phyloP scores from a whole-genome alignment of 176 grass and related monocot genomes.

The Oryza rufipogon region DNA sequence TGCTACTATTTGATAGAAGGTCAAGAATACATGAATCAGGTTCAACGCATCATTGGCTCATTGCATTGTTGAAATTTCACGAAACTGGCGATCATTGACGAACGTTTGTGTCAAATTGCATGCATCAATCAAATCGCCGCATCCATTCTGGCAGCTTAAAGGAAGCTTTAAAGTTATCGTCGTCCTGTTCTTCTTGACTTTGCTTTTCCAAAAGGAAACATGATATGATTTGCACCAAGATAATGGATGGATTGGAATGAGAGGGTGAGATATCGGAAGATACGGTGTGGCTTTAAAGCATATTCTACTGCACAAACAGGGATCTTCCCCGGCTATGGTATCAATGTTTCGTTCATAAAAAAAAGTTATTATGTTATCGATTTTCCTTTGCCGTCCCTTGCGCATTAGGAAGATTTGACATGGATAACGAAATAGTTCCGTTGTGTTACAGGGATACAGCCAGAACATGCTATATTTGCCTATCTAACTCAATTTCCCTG shows the following conservation, averaged over 20 bases:
- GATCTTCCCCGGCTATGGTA: background rate
- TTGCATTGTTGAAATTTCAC: background rate
- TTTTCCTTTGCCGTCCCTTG: too few relatives aligned
- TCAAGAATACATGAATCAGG: background rate
- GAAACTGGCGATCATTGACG: background rate
- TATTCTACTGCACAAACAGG: constrained; percentile 24
- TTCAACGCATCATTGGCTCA: background rate
- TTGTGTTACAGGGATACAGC: too few relatives aligned
- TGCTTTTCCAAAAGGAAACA: constrained; percentile 6
- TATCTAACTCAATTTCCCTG: too few relatives aligned
- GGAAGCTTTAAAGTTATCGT: constrained; percentile 1
- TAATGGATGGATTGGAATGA: constrained; percentile 32
- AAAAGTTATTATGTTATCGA: background rate
- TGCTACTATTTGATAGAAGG: background rate
- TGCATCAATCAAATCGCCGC: constrained; percentile 29
- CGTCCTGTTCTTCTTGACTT: constrained; percentile 9
- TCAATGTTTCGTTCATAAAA: background rate
- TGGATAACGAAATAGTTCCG: too few relatives aligned
- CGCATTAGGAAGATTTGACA: background rate
- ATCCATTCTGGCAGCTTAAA: constrained; percentile 19
- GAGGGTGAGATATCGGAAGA: constrained; percentile 23
- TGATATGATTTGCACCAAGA: constrained; percentile 33
- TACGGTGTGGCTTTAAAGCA: background rate
- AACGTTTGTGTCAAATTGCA: constrained; percentile 21
- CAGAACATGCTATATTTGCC: too few relatives aligned